Evolutionary conservation across 2,329 filamentous ascomycete genomes (phyloP), one percentile per base, ranked within the genome.

Genomic region (Bipolaris cookei): DNA sequence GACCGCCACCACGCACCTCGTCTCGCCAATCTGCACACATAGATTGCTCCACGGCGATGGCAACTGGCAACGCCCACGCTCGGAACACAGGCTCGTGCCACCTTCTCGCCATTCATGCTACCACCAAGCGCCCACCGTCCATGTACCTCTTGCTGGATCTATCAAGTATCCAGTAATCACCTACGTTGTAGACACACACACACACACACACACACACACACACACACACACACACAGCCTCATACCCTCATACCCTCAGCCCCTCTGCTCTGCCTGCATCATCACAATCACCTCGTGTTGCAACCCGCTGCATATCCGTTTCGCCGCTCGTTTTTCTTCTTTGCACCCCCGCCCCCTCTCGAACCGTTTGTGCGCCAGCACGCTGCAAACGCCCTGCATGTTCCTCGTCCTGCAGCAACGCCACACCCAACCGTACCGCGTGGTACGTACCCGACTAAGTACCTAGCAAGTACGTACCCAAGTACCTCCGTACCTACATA

Each of bases 61-160:
- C 42, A 43, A 38, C 21, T 20, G n/a, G 18, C 42, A 43, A 38
- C 21, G 32, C 41, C 32, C 32, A 20, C 49, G n/a, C 46, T 44
- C 56, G 57, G 57, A 57, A 34, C n/a, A 6, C 45, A 64, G 59
- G 59, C 47, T 59, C 59, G 61, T 63, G 56, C 61, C 56, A 54
- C 25, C 54, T 44, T 7, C 32, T 25, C 43, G 2, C 4, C 30
- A 34, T 20, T 7, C 16, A 35, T 20, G 3, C 10, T 28, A 11
- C 34, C 28, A 41, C n/a, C 25, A 28, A 28, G 25, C 25, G 25
- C 25, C 25, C 25, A 10, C 25, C 6, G 6, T 28, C 25, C 25
- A 28, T 28, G 7, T 8, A 28, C 25, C 25, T 28, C 25, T 28
- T 10, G 25, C 25, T 28, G 7, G 10, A 28, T 28, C 25, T 3